Base-by-base conservation (phyloP, 2,329 filamentous ascomycete species). In the Aureobasidium sp. region DNA sequence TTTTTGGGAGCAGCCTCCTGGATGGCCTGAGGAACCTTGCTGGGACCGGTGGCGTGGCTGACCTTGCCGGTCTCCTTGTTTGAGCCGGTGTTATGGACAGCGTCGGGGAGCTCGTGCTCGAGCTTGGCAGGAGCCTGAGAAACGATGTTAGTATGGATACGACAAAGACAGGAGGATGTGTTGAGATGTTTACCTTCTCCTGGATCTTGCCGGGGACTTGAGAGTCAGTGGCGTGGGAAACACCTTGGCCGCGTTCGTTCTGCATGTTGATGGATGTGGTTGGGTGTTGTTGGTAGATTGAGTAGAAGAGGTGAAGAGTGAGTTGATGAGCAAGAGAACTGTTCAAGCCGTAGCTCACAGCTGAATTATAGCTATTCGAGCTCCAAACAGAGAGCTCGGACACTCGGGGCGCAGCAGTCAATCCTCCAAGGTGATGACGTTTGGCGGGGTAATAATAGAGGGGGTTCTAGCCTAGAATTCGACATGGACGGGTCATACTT, bases 1-100 rank as follows among this genome's bases (percentile, higher is more conserved):
- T 76, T 79, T 72, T 83, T 79, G 1, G 81, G 81, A 1, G 83
- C 72, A 45, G 74, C 77, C 72, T 83, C 78, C 70, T 84, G 81
- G 8, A 83, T 69, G 31, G 75, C 73, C 73, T 80, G 73, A 15
- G 82, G 82, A 0, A 84, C 81, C 23, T 77, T 79, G 20, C 76
- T 78, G 27, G 72, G 74, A 8, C 78, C 75, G 55, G 76, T 76
- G 4, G 79, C 80, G 69, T 82, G 80, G 3, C 77, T 78, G 69
- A 79, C 71, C 64, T 79, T 76, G 66, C 76, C 76, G 36, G 77
- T 75, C 36, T 76, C 67, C 20, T 69, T 36, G 70, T 73, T 73
- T 65, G 64, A 71, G 48, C 75, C 74, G 2, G 79, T 80, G 67
- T 79, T 73, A 69, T 81, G 79, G 18, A 79, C 74, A 10, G 70